Evolutionary conservation across 352 stramenopile species (phyloP), one percentile per base, ranked within the genome.

Genomic region (Vaucheria bursata): DNA sequence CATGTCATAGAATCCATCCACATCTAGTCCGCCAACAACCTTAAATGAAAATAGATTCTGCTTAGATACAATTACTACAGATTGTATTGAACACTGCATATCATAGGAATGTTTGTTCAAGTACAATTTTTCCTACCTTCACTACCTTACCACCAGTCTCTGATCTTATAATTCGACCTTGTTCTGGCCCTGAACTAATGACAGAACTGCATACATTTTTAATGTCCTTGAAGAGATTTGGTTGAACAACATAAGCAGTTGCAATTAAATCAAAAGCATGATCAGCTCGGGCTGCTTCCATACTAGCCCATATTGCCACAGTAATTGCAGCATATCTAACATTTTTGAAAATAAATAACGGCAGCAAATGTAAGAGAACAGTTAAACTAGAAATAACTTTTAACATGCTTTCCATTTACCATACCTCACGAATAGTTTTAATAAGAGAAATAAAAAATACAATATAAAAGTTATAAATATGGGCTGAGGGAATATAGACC

Each of bases 251-350:
- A 39, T 81, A 73, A 7, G 38, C 76, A 8, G 70, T 70, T n/a
- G 76, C 75, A 29, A 81, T 0, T n/a, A 81, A 52, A 37, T 81
- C 76, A 64, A 59, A 81, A n/a, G 29, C 49, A 40, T 65, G 71
- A 25, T 59, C 71, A 38, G 76, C 68, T 12, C 36, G 36, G 7
- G 1, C 69, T n/a, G 70, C 52, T 31, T 39, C 7, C 49, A 75
- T 67, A 37, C 66, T 7, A 49, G 66, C 18, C 18, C 18, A 7
- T 34, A 32, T 67, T 77, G 64, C 75, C 0, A 29, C 38, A 31
- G 66, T 45, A 31, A 45, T 7, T 18, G 72, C 12, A 29, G 25
- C 12, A 65, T 37, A 35, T 33, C 7, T 52, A 35, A 12, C 65
- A 35, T 12, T 25, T 64, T 31, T 64, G 29, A 31, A 31, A 0